Evolutionary conservation across 345 rosid species (phyloP).

Genomic region (Camelina neglecta): DNA sequence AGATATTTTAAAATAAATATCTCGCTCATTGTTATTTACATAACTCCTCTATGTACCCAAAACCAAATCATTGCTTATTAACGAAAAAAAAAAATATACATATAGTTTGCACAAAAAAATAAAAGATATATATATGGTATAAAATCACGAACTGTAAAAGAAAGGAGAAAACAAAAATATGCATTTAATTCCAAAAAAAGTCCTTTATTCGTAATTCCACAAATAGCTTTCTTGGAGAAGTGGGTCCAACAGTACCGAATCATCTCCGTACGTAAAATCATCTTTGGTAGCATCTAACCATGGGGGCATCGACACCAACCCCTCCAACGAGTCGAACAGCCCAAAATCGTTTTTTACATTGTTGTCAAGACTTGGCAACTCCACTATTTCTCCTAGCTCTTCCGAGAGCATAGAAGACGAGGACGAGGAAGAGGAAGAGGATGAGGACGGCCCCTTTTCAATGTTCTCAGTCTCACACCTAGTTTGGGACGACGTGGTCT

Average conservation of each 20-base stretch:
- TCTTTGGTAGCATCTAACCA: slow-evolving; percentile 16
- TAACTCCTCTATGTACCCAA: not conserved
- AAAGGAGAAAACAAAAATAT: not conserved
- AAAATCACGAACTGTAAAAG: not conserved
- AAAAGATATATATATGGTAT: not conserved
- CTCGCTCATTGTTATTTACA: not conserved
- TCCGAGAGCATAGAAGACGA: slow-evolving; percentile 53
- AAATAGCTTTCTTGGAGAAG: slow-evolving; percentile 8
- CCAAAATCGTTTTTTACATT: not conserved
- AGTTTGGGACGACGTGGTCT: not conserved
- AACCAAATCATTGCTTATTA: not conserved
- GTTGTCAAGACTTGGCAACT: slow-evolving; percentile 61
- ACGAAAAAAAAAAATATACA: not conserved
- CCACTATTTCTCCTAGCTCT: slow-evolving; percentile 71
- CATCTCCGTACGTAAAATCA: slow-evolving; percentile 11
- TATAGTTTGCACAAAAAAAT: not conserved
- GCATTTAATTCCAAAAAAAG: not conserved
- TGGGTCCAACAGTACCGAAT: slow-evolving; percentile 2
- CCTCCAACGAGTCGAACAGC: slow-evolving; percentile 28
- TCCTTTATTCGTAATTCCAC: slow-evolving; percentile 20
- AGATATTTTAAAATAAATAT: not conserved
- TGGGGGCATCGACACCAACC: slow-evolving; percentile 4
- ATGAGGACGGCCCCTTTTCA: slow-evolving; percentile 33
- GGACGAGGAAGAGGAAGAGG: slow-evolving; percentile 39
- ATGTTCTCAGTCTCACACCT: not conserved